Evolutionary conservation across 768 basidiomycete species (phyloP), one percentile per base, ranked within the genome.

Genomic region (Ramaria sp.): DNA sequence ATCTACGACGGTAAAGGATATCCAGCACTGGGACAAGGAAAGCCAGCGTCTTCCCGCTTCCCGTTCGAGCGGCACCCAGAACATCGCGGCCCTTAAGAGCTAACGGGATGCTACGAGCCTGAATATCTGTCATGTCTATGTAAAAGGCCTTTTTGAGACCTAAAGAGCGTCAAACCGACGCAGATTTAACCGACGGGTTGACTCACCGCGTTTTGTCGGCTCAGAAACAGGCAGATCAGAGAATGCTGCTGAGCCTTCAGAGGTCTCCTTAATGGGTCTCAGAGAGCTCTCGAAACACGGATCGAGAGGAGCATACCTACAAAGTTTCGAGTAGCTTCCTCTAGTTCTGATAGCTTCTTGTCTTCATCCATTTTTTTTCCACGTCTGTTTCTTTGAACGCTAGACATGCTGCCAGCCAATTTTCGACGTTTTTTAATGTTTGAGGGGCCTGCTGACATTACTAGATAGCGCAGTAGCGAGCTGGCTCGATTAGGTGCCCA

Each of bases 91-190:
- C 79, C 63, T 80, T 81, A 7, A 87, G 66, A 1, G 83, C 75
- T 7, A 78, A 68, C 0, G 83, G 83, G 27, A 87, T 71, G 37
- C 83, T 78, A 15, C 78, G 72, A 5, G 75, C 69, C 64, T 87
- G 85, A 47, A 87, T 85, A 57, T 91, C 86, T 0, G 94, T 96
- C 80, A 92, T 91, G 20, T 86, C 76, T 43, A 84, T 76, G 64
- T 93, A 96, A 65, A 83, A 91, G 0, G 84, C 82, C 59, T 89
- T 88, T 72, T 89, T 91, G 37, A 98, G 74, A 15, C 93, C 93
- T 91, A 56, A 12, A 20, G 9, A 45, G 42, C 11, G 11, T 31
- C 20, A 47, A 45, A 42, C 7, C 30, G 34, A 30, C 17, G 33
- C 20, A 30, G 20, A 41, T 33, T 61, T 60, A 54, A 53, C 13